phyloP scores from a whole-genome alignment of 805 yeast genomes.

The Nakazawaea sp. region DNA sequence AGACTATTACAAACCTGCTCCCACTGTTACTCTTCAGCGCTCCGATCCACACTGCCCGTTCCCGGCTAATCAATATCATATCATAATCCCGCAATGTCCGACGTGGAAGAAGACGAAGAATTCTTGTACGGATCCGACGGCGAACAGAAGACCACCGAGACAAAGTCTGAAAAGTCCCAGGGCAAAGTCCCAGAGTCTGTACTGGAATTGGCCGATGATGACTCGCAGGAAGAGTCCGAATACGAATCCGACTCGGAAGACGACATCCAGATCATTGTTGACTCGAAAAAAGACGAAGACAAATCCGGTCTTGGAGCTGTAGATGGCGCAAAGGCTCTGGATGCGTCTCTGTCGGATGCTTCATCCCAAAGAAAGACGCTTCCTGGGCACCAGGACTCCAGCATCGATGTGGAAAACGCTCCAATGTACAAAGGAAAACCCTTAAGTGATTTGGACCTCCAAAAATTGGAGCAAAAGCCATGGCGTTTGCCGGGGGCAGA shows the following conservation, averaged over 20 bases:
- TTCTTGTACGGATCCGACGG: constrained; percentile 53
- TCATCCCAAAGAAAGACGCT: constrained; percentile 17
- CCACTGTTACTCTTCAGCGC: too few species aligned
- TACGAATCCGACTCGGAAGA: constrained; percentile 51
- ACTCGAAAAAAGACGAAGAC: constrained; percentile 31
- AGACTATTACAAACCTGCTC: too few species aligned
- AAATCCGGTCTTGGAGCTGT: constrained; percentile 11
- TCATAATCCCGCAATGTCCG: neutral
- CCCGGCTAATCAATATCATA: too few species aligned
- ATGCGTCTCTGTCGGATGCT: constrained; percentile 4
- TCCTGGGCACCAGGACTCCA: constrained; percentile 30
- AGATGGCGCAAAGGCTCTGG: too few species aligned
- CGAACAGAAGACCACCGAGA: constrained; percentile 21
- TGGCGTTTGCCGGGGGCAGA: constrained; percentile 99
- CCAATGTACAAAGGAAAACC: constrained; percentile 78
- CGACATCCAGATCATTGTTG: constrained; percentile 81
- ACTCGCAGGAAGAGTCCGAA: too few species aligned
- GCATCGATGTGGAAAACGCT: constrained; percentile 61
- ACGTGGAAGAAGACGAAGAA: constrained; percentile 52
- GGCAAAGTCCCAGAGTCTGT: too few species aligned
- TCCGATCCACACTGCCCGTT: too few species aligned
- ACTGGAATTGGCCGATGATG: too few species aligned
- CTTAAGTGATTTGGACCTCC: constrained; percentile 72
- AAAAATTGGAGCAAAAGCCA: constrained; percentile 85
- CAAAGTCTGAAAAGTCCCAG: too few species aligned